Conservation (phyloP, 2,329 filamentous ascomycete species). For the Fusarium sacchari region DNA sequence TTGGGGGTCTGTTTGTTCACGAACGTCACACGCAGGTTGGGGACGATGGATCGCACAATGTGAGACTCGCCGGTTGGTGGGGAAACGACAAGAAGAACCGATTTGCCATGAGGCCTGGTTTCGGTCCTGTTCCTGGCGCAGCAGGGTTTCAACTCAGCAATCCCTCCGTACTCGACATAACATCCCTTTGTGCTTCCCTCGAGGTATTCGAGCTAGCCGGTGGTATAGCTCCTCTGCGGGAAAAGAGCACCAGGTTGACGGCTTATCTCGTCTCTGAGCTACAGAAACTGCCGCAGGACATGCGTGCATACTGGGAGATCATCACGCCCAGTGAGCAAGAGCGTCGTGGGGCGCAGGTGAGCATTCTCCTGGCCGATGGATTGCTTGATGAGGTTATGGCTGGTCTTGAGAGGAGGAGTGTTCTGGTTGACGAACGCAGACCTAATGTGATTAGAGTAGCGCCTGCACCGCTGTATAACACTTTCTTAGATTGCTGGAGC, state of each 20-base stretch:
- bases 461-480: constrained; percentile 83
- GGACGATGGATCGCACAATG: constrained; percentile 59
- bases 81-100: constrained; percentile 75
- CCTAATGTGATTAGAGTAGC: constrained; percentile 84
- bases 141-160: constrained; percentile 83
- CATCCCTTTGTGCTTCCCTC: constrained; percentile 75
- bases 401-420: constrained; percentile 69
- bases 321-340: constrained; percentile 73
- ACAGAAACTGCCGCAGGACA: constrained; percentile 39
- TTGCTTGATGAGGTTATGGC: constrained; percentile 72
- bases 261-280: constrained; percentile 76
- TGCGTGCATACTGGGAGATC: constrained; percentile 58
- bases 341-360: constrained; percentile 80
- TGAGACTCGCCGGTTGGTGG: constrained; percentile 83
- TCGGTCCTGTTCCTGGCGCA: constrained; percentile 78
- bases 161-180: constrained; percentile 76
- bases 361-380: constrained; percentile 71
- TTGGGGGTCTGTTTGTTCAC: constrained; percentile 82
- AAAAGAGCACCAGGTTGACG: constrained; percentile 68
- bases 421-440: constrained; percentile 82
- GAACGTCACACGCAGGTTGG: constrained; percentile 70
- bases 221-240: constrained; percentile 69
- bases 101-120: constrained; percentile 81
- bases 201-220: constrained; percentile 63
- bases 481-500: constrained; percentile 68